Conservation (phyloP, 768 basidiomycete species). For the Daedaleopsis nitida region DNA sequence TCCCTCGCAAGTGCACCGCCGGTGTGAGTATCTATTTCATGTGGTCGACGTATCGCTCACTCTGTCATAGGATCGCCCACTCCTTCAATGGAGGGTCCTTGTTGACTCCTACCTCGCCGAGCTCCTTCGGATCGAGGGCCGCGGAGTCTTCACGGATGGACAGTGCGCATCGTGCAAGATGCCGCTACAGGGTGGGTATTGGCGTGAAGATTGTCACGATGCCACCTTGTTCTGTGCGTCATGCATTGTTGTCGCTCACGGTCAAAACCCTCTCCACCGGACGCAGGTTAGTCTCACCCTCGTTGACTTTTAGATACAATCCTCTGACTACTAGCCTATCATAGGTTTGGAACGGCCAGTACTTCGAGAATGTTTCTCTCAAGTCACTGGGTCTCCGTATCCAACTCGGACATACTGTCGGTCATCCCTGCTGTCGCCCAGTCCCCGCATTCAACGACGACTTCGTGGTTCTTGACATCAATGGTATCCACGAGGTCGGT, state of each 20-base stretch:
- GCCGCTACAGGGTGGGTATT: neutral
- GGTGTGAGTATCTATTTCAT: neutral
- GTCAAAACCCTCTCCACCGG: constrained; percentile 19
- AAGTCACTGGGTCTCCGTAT: constrained; percentile 21
- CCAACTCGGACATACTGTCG: constrained; percentile 30
- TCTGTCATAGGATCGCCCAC: neutral
- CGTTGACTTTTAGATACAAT: too few relatives aligned
- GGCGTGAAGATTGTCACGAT: neutral
- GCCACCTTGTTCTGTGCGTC: neutral
- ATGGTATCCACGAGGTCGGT: constrained; percentile 29
- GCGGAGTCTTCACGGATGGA: neutral
- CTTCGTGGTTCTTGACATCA: constrained; percentile 27
- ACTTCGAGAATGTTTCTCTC: constrained; percentile 7
- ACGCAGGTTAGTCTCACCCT: constrained; percentile 22
- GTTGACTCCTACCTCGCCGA: constrained; percentile 3
- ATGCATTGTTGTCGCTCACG: constrained; percentile 5
- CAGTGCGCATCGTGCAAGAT: neutral
- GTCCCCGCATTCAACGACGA: neutral
- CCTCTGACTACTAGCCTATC: too few relatives aligned
- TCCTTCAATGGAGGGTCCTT: neutral
- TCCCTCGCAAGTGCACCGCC: neutral
- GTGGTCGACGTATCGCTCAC: too few relatives aligned
- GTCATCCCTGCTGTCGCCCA: constrained; percentile 14
- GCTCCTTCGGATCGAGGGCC: constrained; percentile 6
- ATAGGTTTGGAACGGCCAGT: neutral